A percentile compares a stretch with the other conserved stretches of the same genome.
phyloP scores from a whole-genome alignment of 345 rosid species.

The Atalantia buxifolia region DNA sequence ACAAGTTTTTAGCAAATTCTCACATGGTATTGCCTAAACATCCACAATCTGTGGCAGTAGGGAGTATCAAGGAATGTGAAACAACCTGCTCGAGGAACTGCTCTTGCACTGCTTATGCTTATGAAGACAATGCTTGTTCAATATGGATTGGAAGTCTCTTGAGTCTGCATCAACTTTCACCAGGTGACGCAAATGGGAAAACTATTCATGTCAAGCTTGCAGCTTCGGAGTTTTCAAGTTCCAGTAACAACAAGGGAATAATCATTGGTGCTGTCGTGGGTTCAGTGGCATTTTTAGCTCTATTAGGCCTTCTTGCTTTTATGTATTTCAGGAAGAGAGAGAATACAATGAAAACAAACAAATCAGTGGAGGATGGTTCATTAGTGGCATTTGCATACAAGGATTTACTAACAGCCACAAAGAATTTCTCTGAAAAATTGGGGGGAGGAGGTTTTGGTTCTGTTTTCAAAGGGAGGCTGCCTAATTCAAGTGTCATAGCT shows the following conservation, averaged over 20 bases:
- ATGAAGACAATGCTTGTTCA: constrained; percentile 34
- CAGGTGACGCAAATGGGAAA: constrained; percentile 30
- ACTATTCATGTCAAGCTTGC: constrained; percentile 53
- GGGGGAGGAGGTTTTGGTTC: constrained; percentile 94
- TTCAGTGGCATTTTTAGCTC: constrained; percentile 19
- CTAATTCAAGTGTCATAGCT: constrained; percentile 62
- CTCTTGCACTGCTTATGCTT: constrained; percentile 68
- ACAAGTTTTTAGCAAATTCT: constrained; percentile 23
- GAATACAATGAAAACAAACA: constrained; percentile 21
- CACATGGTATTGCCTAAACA: constrained; percentile 25
- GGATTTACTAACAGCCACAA: constrained; percentile 65
- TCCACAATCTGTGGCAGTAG: constrained; percentile 8
- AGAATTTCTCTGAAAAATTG: constrained; percentile 68
- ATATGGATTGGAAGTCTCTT: constrained; percentile 55
- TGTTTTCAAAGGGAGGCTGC: constrained; percentile 70
- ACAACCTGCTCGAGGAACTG: constrained; percentile 49
- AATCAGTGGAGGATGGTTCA: constrained; percentile 61
- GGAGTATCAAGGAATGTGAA: constrained; percentile 34
- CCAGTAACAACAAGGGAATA: constrained; percentile 28
- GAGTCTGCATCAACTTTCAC: constrained; percentile 33
- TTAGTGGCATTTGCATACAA: constrained; percentile 60
- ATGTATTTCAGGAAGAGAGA: constrained; percentile 32
- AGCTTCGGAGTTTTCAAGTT: constrained; percentile 54
- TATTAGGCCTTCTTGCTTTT: constrained; percentile 30
- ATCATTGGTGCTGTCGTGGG: constrained; percentile 43